These are phyloP conservation scores for Diaporthe capsici DNA, from an alignment of 2,329 filamentous ascomycete genomes.

Conservation along the genomic window DNA sequence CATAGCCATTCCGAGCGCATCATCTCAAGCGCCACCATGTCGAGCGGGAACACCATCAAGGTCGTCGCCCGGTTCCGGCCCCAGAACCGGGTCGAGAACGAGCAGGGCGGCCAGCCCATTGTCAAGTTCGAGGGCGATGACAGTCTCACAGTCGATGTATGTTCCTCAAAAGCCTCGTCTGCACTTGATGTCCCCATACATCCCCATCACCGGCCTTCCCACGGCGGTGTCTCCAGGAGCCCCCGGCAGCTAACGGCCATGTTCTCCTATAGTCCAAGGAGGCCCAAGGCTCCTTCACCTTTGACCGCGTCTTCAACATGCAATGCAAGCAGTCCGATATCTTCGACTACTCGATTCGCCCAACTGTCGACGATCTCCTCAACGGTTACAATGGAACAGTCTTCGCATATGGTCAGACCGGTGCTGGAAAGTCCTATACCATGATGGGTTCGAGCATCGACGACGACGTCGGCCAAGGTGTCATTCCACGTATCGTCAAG, in stretches of 20 bases:
- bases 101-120: conserved; percentile 91
- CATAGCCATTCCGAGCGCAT: conserved; percentile 45
- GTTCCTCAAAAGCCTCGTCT: conserved; percentile 50
- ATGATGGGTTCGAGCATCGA: conserved; percentile 99
- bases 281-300: conserved; percentile 89
- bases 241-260: conserved; percentile 5
- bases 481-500: conserved; percentile 96
- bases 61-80: conserved; percentile 98
- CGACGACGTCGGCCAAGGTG: conserved; percentile 88
- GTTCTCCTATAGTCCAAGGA: conserved; percentile 77
- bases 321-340: conserved; percentile 90
- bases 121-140: conserved; percentile 91
- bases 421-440: conserved; percentile 98
- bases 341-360: conserved; percentile 97
- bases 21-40: conserved; percentile 61
- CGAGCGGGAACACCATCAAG: conserved; percentile 77
- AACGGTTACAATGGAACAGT: conserved; percentile 99
- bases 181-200: background rate
- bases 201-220: background rate
- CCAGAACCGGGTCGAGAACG: conserved; percentile 94
- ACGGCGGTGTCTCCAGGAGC: background rate
- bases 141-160: conserved; percentile 87
- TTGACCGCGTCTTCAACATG: conserved; percentile 98
- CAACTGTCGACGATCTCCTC: conserved; percentile 97
- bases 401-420: conserved; percentile 98